phyloP scores from a whole-genome alignment of 192 early-diverging fungal species.

The Umbelopsis sp. region DNA sequence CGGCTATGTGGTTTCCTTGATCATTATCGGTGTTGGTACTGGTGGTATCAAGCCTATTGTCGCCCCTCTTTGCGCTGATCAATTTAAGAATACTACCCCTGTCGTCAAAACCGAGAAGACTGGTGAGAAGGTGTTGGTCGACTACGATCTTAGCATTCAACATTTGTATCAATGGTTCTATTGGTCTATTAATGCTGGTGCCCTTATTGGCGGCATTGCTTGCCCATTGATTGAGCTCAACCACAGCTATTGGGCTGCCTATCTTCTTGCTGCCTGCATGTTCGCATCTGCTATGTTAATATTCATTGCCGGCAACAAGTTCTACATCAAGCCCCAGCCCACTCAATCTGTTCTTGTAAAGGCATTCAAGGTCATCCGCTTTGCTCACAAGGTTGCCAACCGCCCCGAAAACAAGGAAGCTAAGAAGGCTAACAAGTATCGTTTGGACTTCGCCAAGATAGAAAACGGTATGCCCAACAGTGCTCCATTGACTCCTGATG shows the following conservation, averaged over 20 bases:
- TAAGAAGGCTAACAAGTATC: constrained; percentile 16
- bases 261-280: constrained; percentile 59
- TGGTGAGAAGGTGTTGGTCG: constrained; percentile 56
- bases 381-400: constrained; percentile 18
- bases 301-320: constrained; percentile 53
- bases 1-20: constrained; percentile 65
- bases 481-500: constrained; percentile 17
- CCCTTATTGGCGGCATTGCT: constrained; percentile 53
- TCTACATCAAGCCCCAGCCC: constrained; percentile 52
- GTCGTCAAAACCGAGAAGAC: constrained; percentile 51
- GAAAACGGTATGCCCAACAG: constrained; percentile 24
- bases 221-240: constrained; percentile 48
- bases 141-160: constrained; percentile 62
- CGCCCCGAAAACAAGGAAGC: constrained; percentile 32
- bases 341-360: constrained; percentile 56
- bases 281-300: constrained; percentile 52
- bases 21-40: constrained; percentile 62
- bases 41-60: constrained; percentile 57
- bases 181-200: constrained; percentile 67
- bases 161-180: constrained; percentile 78
- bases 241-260: constrained; percentile 66
- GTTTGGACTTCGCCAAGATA: constrained; percentile 61
- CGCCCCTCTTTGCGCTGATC: constrained; percentile 61
- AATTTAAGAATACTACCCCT: constrained; percentile 46
- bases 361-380: constrained; percentile 41